Evolutionary conservation across 2,329 filamentous ascomycete species (phyloP), one percentile per base, ranked within the genome.

Genomic region (Botrytis aclada): DNA sequence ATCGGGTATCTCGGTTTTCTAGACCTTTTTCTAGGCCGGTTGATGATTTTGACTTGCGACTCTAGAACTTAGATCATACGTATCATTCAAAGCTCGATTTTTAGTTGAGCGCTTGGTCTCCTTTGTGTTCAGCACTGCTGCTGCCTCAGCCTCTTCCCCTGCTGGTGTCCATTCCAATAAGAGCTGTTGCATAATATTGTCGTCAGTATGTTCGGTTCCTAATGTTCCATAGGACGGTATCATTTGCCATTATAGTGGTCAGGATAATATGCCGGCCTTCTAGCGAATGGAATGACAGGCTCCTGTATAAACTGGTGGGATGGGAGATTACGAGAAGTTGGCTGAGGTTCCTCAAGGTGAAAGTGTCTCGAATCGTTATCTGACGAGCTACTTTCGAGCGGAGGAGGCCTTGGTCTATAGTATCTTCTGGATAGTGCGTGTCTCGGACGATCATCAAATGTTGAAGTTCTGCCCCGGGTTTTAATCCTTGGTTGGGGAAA

Each of bases 151-250:
- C 12, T 71, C 58, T 32, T 71, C 43, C 12, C 69, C 60, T 5
- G 69, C 58, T 25, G 69, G 56, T 25, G 58, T 64, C 70, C 61
- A 72, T 39, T 72, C 32, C 29, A 72, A 39, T n/a, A 72, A 54
- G 12, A 66, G 70, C n/a, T 66, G 70, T 18, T 39, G 43, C 45
- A 72, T 25, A 45, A 65, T 58, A 37, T 60, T 34, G 1, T 65
- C 39, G 1, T 62, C 20, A n/a, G 45, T 16, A 65, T 22, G 1
- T 39, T 66, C 61, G 3, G 25, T 14, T 1, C 54, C 62, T 9
- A 12, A 18, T 12, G 29, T 1, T 12, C 22, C 41, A 16, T 20
- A 39, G 3, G 62, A 16, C 61, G 6, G 29, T 16, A 72, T 34
- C 29, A 72, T 37, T 51, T 58, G 9, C 29, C 20, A 39, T 69